Conservation (phyloP, 805 yeast genomes). For the Lipomyces sp. region DNA sequence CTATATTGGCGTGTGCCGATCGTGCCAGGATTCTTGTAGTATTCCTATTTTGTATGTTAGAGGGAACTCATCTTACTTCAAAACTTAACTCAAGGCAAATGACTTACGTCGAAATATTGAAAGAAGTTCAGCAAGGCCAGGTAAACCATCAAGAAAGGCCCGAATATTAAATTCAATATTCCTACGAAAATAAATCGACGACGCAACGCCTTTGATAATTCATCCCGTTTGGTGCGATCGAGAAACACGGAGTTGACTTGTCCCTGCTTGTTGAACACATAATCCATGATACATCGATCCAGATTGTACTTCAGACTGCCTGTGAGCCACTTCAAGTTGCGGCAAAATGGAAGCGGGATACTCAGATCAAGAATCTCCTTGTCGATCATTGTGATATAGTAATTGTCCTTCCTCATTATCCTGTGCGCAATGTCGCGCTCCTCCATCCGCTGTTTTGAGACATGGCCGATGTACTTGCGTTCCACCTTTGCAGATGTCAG, state of each 20-base stretch:
- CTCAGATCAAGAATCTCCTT: slow-evolving; percentile 68
- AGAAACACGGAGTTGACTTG: slow-evolving; percentile 70
- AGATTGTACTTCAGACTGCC: slow-evolving; percentile 93
- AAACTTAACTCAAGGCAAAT: not conserved
- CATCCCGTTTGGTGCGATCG: slow-evolving; percentile 65
- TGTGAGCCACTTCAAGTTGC: slow-evolving; percentile 53
- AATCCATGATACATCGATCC: slow-evolving; percentile 81
- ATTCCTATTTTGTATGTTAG: slow-evolving; percentile 47
- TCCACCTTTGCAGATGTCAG: slow-evolving; percentile 44
- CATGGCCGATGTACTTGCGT: slow-evolving; percentile 31
- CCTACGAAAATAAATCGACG: slow-evolving; percentile 88
- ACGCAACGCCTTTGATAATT: slow-evolving; percentile 58
- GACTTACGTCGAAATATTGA: slow-evolving; percentile 67
- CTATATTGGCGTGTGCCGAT: slow-evolving; percentile 84
- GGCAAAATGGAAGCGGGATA: slow-evolving; percentile 50
- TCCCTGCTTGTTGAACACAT: slow-evolving; percentile 77
- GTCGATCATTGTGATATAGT: slow-evolving; percentile 84
- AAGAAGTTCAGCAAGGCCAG: slow-evolving; percentile 80
- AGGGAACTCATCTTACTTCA: too few species aligned
- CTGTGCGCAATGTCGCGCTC: slow-evolving; percentile 95
- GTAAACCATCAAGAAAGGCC: slow-evolving; percentile 84
- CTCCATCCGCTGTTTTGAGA: slow-evolving; percentile 70
- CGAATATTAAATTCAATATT: slow-evolving; percentile 68
- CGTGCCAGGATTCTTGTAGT: slow-evolving; percentile 79
- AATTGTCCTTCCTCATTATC: slow-evolving; percentile 92